Base-by-base conservation (phyloP, 176 grass and related monocot species). In the Aegilops sharonensis region DNA sequence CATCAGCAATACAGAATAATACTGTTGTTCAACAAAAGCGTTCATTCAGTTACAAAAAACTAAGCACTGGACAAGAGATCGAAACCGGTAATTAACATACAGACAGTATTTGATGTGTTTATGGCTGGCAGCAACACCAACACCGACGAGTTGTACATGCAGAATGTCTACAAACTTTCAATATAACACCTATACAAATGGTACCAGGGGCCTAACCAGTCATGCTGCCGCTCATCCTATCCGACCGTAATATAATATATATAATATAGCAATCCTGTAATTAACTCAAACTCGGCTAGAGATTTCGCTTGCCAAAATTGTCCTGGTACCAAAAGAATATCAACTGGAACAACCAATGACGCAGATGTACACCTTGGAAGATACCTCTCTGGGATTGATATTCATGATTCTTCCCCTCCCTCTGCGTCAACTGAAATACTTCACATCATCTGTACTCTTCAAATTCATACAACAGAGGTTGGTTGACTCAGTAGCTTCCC, bases 401-500 rank as follows among this genome's bases (percentile, higher is more conserved):
- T 85, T 85, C 75, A 89, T 74, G 11, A 45, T 40, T 54, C 5
- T 14, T 5, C 5, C 45, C 48, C 15, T 23, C 62, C 77, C 68
- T 81, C 71, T 64, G 50, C 32, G 25, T 64, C 27, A 69, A 72
- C 13, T 11, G 20, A 43, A 75, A 83, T 60, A 45, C 20, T 54
- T 68, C 11, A 39, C 72, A 89, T 54, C 35, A 67, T 75, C 83
- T 87, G 25, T 14, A 50, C 27, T 30, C 56, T 40, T 47, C 54
- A 60, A 65, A 86, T 24, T 63, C 39, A 35, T 59, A 2, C 86
- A 86, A 84, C 4, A 18, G 74, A 32, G 56, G 20, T 2, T 54
- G 25, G 76, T 43, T 17, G 68, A 68, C 83, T 94, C 68, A 98
- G 56, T 94, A 98, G 86, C 86, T 92, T 86, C 94, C 90, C 97